phyloP scores from a whole-genome alignment of 352 stramenopile genomes.

The Pythium insidiosum region DNA sequence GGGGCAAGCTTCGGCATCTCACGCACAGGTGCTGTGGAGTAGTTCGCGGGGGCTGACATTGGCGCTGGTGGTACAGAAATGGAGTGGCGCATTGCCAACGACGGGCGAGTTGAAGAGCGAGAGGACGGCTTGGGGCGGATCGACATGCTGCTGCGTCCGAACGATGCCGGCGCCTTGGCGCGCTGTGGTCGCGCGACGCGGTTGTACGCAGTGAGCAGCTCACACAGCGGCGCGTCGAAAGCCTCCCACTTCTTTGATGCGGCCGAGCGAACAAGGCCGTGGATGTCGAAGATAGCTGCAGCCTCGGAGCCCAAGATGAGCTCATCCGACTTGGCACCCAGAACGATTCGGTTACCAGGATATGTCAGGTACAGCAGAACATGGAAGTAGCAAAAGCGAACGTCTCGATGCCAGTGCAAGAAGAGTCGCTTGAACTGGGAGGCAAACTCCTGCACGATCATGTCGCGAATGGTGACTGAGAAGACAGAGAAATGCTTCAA shows the following conservation, averaged over 20 bases:
- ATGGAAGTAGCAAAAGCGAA: conserved; percentile 80
- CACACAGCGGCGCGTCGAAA: conserved; percentile 49
- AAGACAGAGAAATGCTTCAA: conserved; percentile 48
- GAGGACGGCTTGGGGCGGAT: conserved; percentile 5
- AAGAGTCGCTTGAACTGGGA: conserved; percentile 55
- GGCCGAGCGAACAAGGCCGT: conserved; percentile 37
- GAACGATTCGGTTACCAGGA: conserved; percentile 63
- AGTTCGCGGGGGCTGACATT: conserved; percentile 2
- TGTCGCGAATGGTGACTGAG: conserved; percentile 44
- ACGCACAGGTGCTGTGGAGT: conserved; percentile 1
- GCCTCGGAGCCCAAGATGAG: conserved; percentile 56
- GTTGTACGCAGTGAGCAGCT: conserved; percentile 41
- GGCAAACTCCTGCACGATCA: conserved; percentile 38
- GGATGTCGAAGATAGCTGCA: conserved; percentile 62
- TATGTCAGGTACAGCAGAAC: conserved; percentile 77
- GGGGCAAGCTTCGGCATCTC: conserved; percentile 3
- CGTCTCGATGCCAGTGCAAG: conserved; percentile 78
- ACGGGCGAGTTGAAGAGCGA: not conserved
- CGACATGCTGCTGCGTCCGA: conserved; percentile 9
- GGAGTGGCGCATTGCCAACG: conserved; percentile 1
- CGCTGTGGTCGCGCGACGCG: conserved; percentile 25
- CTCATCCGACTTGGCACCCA: conserved; percentile 66
- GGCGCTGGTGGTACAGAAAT: conserved; percentile 5
- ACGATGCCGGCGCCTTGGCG: conserved; percentile 3
- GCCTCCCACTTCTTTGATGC: conserved; percentile 37